Base-by-base conservation (phyloP, 176 grass and related monocot genomes). In the Oryza australiensis region DNA sequence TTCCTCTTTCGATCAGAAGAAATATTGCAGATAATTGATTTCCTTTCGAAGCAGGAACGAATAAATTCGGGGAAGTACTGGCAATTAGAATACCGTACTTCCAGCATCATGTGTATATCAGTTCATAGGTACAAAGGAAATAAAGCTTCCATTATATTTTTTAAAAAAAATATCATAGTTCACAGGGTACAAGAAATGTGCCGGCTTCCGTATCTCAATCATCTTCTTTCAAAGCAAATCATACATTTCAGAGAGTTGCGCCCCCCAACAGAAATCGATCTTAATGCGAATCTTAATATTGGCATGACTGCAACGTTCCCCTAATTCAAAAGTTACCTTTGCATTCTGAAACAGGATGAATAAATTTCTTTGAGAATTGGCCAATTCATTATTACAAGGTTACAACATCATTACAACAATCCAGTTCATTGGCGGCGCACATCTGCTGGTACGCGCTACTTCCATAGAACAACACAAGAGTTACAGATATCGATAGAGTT, bases 321-420 rank as follows among this genome's bases (percentile, higher is more conserved):
- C n/a, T 26, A 7, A 38, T 37, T 32, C 71, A 66, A 51, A 40
- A 49, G 10, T 64, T 68, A 5, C 30, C 16, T 80, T 73, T 32
- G 45, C 40, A 66, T 75, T 62, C 5, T 34, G 23, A 10, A 81
- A 68, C 35, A 35, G 1, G 20, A 38, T 34, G 15, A 8, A 41
- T 43, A 45, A 35, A 37, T 82, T 70, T 80, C 74, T 65, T 79
- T 80, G 34, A 79, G 42, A 79, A 28, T 45, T 22, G 70, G 30
- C 40, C 68, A 26, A 70, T 79, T 34, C 75, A 75, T 90, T 80
- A 86, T 87, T 83, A 78, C 64, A 78, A 70, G 43, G 63, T 83
- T 79, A 86, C 79, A 86, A 86, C 45, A 78, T 9, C 66, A 62
- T 24, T 81, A 68, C 77, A 83, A 75, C 53, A 83, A 49, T 28